A percentile compares a stretch with the other conserved stretches of the same genome.
Conservation (phyloP, 306 rosid genomes). For the Heteromeles arbutifolia region DNA sequence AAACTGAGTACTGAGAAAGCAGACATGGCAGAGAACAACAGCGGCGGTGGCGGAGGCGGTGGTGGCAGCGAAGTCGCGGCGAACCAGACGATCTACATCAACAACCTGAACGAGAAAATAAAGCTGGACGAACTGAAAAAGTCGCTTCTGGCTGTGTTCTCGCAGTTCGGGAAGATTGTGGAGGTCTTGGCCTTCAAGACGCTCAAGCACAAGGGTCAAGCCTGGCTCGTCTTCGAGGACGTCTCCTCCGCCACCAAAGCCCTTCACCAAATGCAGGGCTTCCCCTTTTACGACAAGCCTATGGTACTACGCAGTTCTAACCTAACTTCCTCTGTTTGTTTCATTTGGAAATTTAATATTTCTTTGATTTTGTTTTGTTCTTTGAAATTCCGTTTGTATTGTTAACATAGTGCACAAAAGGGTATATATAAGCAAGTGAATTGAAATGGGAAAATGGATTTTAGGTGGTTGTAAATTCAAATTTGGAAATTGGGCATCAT, state of each 20-base stretch:
- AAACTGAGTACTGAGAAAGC: neutral
- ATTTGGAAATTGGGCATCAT: neutral
- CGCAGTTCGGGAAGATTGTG: slow-evolving; percentile 92
- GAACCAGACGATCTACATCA: slow-evolving; percentile 85
- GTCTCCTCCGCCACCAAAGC: slow-evolving; percentile 83
- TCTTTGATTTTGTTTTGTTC: neutral
- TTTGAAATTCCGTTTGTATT: neutral
- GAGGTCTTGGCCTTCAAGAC: slow-evolving; percentile 88
- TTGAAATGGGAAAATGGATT: neutral
- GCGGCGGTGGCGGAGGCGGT: neutral
- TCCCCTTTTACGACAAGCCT: slow-evolving; percentile 95
- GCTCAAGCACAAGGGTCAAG: slow-evolving; percentile 94
- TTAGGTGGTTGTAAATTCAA: neutral
- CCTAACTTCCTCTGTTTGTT: neutral
- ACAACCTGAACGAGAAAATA: slow-evolving; percentile 91
- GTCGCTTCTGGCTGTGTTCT: slow-evolving; percentile 78
- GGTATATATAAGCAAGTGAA: no score
- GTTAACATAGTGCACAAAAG: neutral
- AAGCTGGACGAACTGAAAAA: slow-evolving; percentile 95
- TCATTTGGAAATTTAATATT: neutral
- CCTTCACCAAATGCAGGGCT: slow-evolving; percentile 93
- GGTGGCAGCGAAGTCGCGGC: slow-evolving; percentile 33
- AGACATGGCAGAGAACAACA: slow-evolving; percentile 59
- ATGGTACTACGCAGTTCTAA: slow-evolving; percentile 40
- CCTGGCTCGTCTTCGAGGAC: slow-evolving; percentile 95